Percentiles rank a stretch among this genome's conserved stretches.
phyloP scores from a whole-genome alignment of 106 monocot species.

The Vanilla planifolia region DNA sequence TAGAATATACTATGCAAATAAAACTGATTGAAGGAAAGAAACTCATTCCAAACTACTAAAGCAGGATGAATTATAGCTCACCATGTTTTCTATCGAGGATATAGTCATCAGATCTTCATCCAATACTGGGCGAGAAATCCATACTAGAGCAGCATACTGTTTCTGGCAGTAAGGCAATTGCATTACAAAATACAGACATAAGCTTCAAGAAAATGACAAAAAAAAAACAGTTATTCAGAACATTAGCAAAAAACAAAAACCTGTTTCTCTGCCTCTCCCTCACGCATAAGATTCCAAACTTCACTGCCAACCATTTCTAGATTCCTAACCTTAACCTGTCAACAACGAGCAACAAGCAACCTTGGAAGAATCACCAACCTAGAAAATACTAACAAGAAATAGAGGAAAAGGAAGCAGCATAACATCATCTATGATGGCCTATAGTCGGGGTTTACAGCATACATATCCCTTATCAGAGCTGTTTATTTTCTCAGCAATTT shows the following conservation, averaged over 20 bases:
- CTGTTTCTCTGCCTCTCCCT: constrained; percentile 99
- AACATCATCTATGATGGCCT: background rate
- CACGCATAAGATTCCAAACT: constrained; percentile 84
- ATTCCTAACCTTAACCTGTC: constrained; percentile 72
- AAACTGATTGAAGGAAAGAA: background rate
- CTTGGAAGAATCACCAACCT: background rate
- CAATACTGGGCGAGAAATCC: constrained; percentile 69
- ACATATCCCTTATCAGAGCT: constrained; percentile 60
- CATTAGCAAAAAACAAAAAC: constrained; percentile 24
- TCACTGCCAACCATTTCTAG: constrained; percentile 72
- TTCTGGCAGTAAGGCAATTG: constrained; percentile 35
- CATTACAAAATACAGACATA: background rate
- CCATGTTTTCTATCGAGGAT: constrained; percentile 62
- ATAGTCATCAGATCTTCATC: constrained; percentile 56
- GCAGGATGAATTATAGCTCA: constrained; percentile 14
- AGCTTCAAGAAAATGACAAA: background rate
- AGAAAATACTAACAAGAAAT: background rate
- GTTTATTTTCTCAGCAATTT: constrained; percentile 70
- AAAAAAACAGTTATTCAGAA: background rate
- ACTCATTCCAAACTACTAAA: background rate
- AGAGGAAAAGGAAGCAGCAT: background rate
- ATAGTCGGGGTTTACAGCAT: constrained; percentile 14
- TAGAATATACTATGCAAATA: background rate
- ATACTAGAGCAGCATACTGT: constrained; percentile 92
- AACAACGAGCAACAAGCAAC: background rate